Conservation (phyloP, 345 rosid species). For the Eucalyptus globulus region DNA sequence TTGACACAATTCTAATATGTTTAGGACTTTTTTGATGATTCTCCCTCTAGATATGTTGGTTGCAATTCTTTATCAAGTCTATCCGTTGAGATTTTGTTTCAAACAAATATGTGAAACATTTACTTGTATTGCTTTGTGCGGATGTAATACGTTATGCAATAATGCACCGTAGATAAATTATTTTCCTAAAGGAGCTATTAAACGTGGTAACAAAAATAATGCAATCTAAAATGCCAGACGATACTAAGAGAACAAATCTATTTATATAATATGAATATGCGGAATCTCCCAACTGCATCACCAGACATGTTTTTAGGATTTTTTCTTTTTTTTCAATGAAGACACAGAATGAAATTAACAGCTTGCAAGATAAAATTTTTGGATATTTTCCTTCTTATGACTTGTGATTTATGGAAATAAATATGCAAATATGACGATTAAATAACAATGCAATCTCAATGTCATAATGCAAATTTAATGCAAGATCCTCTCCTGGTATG, state of each 20-base stretch:
- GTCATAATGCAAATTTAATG: not conserved
- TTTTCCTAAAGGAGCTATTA: not conserved
- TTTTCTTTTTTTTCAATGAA: no score
- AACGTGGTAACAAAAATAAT: not conserved
- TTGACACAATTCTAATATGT: no score
- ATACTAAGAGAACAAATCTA: not conserved
- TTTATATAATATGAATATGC: no score
- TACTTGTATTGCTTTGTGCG: not conserved
- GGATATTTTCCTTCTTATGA: not conserved
- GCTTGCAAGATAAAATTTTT: not conserved
- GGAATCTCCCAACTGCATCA: no score
- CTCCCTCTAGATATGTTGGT: no score
- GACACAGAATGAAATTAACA: not conserved
- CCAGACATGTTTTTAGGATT: no score
- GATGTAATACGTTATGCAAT: not conserved
- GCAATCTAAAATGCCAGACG: not conserved
- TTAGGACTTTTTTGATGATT: no score
- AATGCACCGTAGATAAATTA: not conserved
- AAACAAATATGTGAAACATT: no score
- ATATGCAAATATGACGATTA: not conserved
- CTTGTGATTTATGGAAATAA: not conserved
- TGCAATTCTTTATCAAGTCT: no score
- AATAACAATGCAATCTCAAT: not conserved
- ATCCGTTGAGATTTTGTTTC: no score
- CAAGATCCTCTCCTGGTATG: not conserved